phyloP scores from a whole-genome alignment of 139 green algal genomes.

The Chlamydomonas schloesseri region DNA sequence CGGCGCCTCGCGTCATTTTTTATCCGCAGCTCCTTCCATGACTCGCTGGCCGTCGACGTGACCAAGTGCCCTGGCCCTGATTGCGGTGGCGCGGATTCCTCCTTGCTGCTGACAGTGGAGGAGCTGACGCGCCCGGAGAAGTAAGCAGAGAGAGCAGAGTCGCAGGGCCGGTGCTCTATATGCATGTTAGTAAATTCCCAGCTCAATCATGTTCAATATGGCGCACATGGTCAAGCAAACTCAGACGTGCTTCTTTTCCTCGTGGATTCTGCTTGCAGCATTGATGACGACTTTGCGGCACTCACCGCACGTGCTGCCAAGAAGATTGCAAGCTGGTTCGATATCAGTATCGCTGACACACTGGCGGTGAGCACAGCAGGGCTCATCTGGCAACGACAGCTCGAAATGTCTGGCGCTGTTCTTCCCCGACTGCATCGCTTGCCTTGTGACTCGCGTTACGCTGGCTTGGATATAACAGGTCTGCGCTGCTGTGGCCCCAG shows the following conservation, averaged over 20 bases:
- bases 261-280: too few relatives aligned
- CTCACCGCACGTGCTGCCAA: not conserved
- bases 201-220: too few relatives aligned
- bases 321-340: slow-evolving; percentile 9
- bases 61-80: not conserved
- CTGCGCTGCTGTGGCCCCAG: not conserved
- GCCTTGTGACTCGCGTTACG: too few relatives aligned
- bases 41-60: slow-evolving; percentile 5
- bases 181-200: too few relatives aligned
- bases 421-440: too few relatives aligned
- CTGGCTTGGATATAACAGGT: too few relatives aligned
- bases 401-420: too few relatives aligned
- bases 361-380: slow-evolving; percentile 1
- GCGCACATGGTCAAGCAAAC: too few relatives aligned
- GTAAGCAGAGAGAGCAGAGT: too few relatives aligned
- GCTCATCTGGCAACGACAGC: too few relatives aligned
- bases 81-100: not conserved
- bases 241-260: too few relatives aligned
- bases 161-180: too few relatives aligned
- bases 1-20: slow-evolving; percentile 7
- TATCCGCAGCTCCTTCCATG: slow-evolving; percentile 23
- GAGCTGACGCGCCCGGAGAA: slow-evolving; percentile 26
- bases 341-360: slow-evolving; percentile 4
- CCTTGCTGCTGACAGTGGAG: not conserved
- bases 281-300: not conserved